Evolutionary conservation across 352 stramenopile species (phyloP), one percentile per base, ranked within the genome.

Genomic region (Pythium volutum): DNA sequence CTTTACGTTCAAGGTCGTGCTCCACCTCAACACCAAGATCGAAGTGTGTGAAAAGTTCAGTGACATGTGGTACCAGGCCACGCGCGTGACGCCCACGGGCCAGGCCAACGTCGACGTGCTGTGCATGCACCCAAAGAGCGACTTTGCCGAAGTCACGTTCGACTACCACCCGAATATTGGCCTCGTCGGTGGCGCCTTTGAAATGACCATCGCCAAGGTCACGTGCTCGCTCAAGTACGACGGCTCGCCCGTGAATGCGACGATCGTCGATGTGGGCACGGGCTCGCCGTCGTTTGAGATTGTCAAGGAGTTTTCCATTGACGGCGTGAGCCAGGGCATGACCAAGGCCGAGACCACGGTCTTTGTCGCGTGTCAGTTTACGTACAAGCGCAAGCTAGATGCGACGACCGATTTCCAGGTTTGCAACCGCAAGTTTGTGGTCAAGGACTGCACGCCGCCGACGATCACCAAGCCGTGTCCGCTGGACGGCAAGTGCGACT

Each of bases 401-500:
- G 33, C 47, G 0, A 52, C 27, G 2, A 42, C 60, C 2, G 36
- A 50, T 12, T 45, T 55, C 12, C 69, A 89, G 49, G 70, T 61
- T 6, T 89, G 79, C 53, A 48, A 55, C 47, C 70, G 67, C 4
- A 61, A 71, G 29, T 88, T 91, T 52, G 55, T 58, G 5, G 73
- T 89, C 51, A 69, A 71, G 47, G 80, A 88, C 66, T 91, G 82
- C 67, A 80, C 82, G 29, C 59, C 56, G 0, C 80, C 82, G 1
- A 65, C 67, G 11, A 82, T 85, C 55, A 75, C 73, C 50, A 68
- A 81, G 38, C 67, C 73, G 4, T 89, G 80, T n/a, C 36, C 54
- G 54, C 25, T 45, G 11, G 54, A 61, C 29, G 54, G 54, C 54
- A 61, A 61, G 27, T 61, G 54, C 42, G 54, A 61, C 54, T 61